Conservation (phyloP, 2,329 filamentous ascomycete genomes). For the Coniella lustricola region DNA sequence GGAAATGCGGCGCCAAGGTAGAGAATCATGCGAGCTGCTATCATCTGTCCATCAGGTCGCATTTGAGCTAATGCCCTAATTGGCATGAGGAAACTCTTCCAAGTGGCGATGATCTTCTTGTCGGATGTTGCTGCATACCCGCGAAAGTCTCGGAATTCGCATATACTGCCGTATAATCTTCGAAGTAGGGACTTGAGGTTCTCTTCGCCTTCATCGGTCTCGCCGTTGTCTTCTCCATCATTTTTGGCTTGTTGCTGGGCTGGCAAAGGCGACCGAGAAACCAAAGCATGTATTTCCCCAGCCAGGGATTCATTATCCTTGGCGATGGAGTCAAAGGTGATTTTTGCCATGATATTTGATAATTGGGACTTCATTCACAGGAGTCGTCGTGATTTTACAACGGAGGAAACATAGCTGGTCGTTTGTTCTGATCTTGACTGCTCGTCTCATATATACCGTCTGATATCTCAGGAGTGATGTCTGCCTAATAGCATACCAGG, state of each 20-base stretch:
- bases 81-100: conserved; percentile 8
- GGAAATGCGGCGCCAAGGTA: conserved; percentile 2
- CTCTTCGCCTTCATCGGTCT: background rate
- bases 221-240: too few relatives aligned
- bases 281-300: background rate
- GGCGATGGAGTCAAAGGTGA: background rate
- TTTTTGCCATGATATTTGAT: background rate
- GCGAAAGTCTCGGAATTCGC: conserved; percentile 19
- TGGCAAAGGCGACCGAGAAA: background rate
- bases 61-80: background rate
- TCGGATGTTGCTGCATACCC: conserved; percentile 27
- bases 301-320: background rate
- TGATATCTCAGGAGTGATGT: too few relatives aligned
- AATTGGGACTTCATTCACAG: too few relatives aligned
- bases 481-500: too few relatives aligned
- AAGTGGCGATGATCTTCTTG: conserved; percentile 4
- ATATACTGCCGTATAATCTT: conserved; percentile 1
- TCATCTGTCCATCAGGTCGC: conserved; percentile 3
- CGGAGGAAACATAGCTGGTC: too few relatives aligned
- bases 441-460: too few relatives aligned
- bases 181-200: background rate
- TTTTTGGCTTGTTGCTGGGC: too few relatives aligned
- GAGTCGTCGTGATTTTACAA: too few relatives aligned
- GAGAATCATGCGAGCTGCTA: conserved; percentile 10
- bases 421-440: too few relatives aligned